Base-by-base conservation (phyloP, 352 stramenopile genomes). In the Hyaloperonospora brassicae region DNA sequence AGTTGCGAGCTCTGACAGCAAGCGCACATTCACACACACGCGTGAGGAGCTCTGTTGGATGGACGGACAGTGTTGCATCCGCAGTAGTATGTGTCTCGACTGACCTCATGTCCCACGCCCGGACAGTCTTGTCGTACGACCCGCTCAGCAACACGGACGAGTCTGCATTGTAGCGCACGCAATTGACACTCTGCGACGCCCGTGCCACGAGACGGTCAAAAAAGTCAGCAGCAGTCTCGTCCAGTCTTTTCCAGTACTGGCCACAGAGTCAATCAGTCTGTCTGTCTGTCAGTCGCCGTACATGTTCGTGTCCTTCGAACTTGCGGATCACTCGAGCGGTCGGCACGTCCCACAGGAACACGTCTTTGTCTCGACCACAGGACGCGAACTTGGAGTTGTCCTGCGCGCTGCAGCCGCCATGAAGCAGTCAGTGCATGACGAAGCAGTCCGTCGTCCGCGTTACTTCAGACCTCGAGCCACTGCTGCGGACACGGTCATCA, bases 301-400 rank as follows among this genome's bases (percentile, higher is more conserved):
- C 81, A 55, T 92, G 77, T 13, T 77, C 67, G 54, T 96, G 86
- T 43, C 83, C 84, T 68, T 93, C 81, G 49, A 95, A 87, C 67
- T 94, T 93, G 61, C 85, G 78, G n/a, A 96, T 85, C 30, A 91
- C 83, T 56, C 72, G 71, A 36, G 69, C 86, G 40, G 86, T 93
- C 11, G 82, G 76, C 5, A 96, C 86, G 44, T 96, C 85, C 86
- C 86, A 96, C 55, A 95, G 66, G 36, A 95, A 95, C 14, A 93
- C 77, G 7, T 71, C 79, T 51, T 86, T 89, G 59, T 96, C 86
- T 12, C 86, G 73, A 12, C 86, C 86, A 47, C 85, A 95, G 2
- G 85, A 95, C 10, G 77, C 86, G 47, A 96, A 95, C 58, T 82
- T 83, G 43, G 79, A 63, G 52, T 96, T 96, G 64, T 96, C 86